These are phyloP conservation scores for Oryza nivara DNA, from an alignment of 176 grass and related monocot genomes.

Conservation along the genomic window DNA sequence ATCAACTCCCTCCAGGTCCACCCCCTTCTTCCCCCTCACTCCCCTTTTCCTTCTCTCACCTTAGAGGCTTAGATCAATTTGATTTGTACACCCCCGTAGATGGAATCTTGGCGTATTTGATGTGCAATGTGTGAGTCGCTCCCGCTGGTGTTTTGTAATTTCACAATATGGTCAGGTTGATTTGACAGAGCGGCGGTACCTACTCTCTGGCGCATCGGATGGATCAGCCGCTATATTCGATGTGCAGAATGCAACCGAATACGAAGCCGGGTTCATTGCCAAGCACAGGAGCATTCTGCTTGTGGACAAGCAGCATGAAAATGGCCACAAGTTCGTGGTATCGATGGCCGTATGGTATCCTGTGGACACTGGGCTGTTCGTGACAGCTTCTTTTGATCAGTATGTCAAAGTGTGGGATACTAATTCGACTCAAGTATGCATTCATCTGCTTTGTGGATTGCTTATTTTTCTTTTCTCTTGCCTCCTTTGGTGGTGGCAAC, in stretches of 20 bases:
- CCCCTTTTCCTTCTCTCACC: neutral
- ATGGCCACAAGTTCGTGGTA: conserved; percentile 75
- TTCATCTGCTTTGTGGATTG: conserved; percentile 2
- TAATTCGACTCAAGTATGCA: conserved; percentile 75
- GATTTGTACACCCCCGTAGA: neutral
- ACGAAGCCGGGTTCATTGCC: conserved; percentile 64
- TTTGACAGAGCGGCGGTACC: conserved; percentile 85
- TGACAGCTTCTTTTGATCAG: conserved; percentile 84
- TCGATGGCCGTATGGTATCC: conserved; percentile 87
- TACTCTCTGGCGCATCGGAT: conserved; percentile 84
- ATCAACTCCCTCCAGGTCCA: conserved; percentile 86
- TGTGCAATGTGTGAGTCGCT: neutral
- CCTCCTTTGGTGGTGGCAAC: neutral
- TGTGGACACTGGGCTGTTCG: conserved; percentile 83
- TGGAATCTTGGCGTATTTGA: neutral
- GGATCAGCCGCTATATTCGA: conserved; percentile 78
- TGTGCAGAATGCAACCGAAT: conserved; percentile 52
- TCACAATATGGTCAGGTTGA: conserved; percentile 80
- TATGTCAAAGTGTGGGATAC: conserved; percentile 97
- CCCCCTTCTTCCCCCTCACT: neutral
- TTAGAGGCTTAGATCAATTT: neutral
- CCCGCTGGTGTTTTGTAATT: conserved; percentile 36
- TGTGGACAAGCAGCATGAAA: conserved; percentile 70
- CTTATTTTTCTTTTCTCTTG: neutral
- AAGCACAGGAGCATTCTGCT: conserved; percentile 74